These are phyloP conservation scores for Hypoxylon sp. DNA, from an alignment of 2,329 filamentous ascomycete species.

Conservation along the genomic window DNA sequence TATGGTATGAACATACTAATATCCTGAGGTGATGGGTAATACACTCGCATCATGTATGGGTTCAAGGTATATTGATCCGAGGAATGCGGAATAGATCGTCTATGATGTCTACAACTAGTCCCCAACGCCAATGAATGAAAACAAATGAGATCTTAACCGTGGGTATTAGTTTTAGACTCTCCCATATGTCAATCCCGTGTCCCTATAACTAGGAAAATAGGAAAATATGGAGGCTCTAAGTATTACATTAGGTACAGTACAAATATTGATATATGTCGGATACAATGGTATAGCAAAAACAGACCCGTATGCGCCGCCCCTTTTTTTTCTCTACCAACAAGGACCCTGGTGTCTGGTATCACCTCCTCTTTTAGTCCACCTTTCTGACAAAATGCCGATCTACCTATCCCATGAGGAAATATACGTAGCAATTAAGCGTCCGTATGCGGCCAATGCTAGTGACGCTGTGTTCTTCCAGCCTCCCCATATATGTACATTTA, in stretches of 20 bases:
- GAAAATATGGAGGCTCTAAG: neutral
- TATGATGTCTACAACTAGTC: neutral
- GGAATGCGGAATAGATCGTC: neutral
- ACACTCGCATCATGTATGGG: neutral
- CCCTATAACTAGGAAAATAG: neutral
- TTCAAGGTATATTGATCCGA: neutral
- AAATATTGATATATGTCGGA: slow-evolving; percentile 14
- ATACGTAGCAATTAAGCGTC: neutral
- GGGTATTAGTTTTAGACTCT: slow-evolving; percentile 18
- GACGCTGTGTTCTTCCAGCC: neutral
- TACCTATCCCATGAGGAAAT: slow-evolving; percentile 5
- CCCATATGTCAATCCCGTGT: neutral
- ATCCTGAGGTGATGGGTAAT: neutral
- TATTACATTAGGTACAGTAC: slow-evolving; percentile 23
- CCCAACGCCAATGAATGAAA: neutral
- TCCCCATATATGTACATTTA: slow-evolving; percentile 10
- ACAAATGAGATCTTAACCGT: neutral
- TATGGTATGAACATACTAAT: neutral
- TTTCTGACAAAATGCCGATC: neutral
- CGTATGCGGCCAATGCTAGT: neutral
- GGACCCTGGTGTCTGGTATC: slow-evolving; percentile 16
- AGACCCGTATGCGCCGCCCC: slow-evolving; percentile 18
- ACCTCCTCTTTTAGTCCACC: slow-evolving; percentile 9
- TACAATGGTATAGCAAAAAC: slow-evolving; percentile 5
- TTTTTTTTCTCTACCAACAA: slow-evolving; percentile 8